Conservation (phyloP, 2,329 filamentous ascomycete genomes). For the Botryotinia convoluta region DNA sequence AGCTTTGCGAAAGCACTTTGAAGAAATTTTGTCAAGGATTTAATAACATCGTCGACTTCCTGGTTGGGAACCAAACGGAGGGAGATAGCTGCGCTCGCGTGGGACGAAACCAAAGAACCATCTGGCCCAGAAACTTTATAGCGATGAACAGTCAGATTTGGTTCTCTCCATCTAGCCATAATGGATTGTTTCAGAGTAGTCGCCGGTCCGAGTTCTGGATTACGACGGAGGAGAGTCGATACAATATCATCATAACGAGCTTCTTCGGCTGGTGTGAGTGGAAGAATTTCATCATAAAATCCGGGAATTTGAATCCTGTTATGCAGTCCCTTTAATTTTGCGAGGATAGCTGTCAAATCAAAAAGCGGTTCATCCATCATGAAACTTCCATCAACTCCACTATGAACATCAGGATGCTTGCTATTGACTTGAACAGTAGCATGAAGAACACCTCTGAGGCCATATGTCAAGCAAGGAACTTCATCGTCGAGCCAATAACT, state of each 20-base stretch:
- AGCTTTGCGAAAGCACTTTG: constrained; percentile 69
- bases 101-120: constrained; percentile 84
- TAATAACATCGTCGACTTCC: constrained; percentile 74
- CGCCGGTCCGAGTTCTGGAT: constrained; percentile 57
- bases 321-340: constrained; percentile 75
- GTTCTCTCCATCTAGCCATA: constrained; percentile 93
- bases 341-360: constrained; percentile 80
- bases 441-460: constrained; percentile 88
- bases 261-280: constrained; percentile 72
- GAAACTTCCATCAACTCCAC: constrained; percentile 91
- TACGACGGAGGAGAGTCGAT: constrained; percentile 68
- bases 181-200: constrained; percentile 77
- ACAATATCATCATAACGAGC: constrained; percentile 82
- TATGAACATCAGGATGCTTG: constrained; percentile 83
- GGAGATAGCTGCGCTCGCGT: constrained; percentile 84
- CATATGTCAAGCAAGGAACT: constrained; percentile 92
- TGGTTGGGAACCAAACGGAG: constrained; percentile 92
- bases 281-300: constrained; percentile 83
- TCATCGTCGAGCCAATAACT: constrained; percentile 98
- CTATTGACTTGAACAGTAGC: constrained; percentile 88
- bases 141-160: constrained; percentile 88
- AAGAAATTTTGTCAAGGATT: constrained; percentile 65
- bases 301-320: constrained; percentile 82
- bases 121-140: constrained; percentile 92
- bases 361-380: constrained; percentile 89